Evolutionary conservation across 2,329 filamentous ascomycete species (phyloP).

Genomic region (Penicillium sp.): DNA sequence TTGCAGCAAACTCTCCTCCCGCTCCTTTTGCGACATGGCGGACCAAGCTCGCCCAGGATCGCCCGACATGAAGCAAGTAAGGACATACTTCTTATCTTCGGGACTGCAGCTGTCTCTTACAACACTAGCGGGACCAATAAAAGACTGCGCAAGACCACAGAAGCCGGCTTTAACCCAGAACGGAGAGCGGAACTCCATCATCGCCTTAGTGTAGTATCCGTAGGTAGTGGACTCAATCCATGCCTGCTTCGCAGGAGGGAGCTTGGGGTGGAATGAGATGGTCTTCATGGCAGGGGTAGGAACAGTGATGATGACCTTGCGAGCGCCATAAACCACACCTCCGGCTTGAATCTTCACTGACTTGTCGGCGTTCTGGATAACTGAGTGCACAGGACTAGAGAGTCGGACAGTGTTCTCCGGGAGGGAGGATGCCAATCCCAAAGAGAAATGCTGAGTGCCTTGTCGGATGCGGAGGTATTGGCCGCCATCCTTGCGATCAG

Average conservation of each 20-base stretch:
- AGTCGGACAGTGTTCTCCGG: not conserved
- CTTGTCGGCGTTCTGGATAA: not conserved
- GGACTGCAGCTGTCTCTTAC: not conserved
- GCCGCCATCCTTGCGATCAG: not conserved
- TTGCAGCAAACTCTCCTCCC: not conserved
- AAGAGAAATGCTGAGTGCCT: not conserved
- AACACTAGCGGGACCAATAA: not conserved
- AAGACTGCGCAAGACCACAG: not conserved
- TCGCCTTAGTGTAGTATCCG: not conserved
- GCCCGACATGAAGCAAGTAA: not conserved
- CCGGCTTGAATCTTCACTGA: not conserved
- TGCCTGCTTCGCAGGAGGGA: not conserved
- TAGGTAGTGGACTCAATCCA: not conserved
- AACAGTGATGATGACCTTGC: not conserved
- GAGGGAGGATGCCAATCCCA: not conserved
- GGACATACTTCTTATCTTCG: not conserved
- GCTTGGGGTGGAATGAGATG: not conserved
- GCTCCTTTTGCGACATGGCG: not conserved
- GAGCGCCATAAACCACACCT: not conserved
- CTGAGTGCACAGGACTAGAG: not conserved
- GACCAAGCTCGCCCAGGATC: not conserved
- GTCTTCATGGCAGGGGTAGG: not conserved
- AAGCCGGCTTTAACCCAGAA: not conserved
- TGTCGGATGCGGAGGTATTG: not conserved
- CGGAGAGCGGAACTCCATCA: not conserved